Base-by-base conservation (phyloP, 192 early-diverging fungal species). In the Linnemannia zychae region DNA sequence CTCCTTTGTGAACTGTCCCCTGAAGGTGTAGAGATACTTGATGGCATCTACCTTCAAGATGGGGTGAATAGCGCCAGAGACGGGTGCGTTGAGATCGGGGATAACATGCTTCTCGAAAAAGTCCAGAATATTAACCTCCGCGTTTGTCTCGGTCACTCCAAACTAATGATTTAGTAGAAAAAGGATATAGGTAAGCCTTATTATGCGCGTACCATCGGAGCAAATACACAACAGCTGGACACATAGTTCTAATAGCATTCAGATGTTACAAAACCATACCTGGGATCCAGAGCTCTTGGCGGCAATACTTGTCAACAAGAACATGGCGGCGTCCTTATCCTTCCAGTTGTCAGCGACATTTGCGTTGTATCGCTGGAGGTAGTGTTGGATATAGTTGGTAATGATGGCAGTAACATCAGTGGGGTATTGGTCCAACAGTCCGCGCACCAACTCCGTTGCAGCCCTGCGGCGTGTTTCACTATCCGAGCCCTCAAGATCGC, bases 11-110 rank as follows among this genome's bases (percentile, higher is more conserved):
- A 99, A 93, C 82, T 99, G 99, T 77, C 92, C 95, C 84, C 98
- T 93, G 92, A 99, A 99, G 44, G 95, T 95, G 87, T 94, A 92
- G 16, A 99, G 82, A 80, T 97, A 99, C 89, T 97, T 98, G 88
- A 99, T 94, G 31, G 97, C 97, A 82, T 97, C 97, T 46, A 94
- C 97, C 81, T 97, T 98, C 77, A 99, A 93, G 66, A 99, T 96
- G 22, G 96, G 96, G 74, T 96, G 94, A 28, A 91, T 86, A 17
- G 89, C 87, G 20, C 92, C 94, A 36, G 92, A 87, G 22, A 96
- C 90, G 17, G 92, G 86, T 18, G 91, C 88, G 65, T 95, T 93
- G 74, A 99, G 88, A 80, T 99, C 97, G 4, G 93, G 93, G 36
- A 98, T 88, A 7, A 99, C 92, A 74, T 99, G 91, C 69, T 93